Conservation (phyloP, 306 rosid genomes). For the Pueraria montana region DNA sequence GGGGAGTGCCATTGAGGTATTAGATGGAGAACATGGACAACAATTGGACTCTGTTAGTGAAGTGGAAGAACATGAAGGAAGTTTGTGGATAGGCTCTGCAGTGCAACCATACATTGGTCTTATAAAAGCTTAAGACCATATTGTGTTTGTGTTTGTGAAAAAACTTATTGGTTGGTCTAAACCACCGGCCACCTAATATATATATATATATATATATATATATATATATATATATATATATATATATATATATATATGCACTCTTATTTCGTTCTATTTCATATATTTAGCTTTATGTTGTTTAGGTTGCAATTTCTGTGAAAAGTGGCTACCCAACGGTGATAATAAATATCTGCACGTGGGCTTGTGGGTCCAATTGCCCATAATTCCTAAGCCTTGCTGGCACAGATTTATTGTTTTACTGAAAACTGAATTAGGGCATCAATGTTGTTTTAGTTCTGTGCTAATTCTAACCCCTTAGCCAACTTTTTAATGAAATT, state of each 20-base stretch:
- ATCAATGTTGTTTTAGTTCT: constrained; percentile 20
- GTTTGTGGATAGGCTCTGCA: constrained; percentile 68
- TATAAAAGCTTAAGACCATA: constrained; percentile 5
- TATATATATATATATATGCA: too few species aligned
- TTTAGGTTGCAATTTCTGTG: neutral
- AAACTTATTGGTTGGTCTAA: too few species aligned
- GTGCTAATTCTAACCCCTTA: neutral
- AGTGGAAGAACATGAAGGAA: constrained; percentile 58
- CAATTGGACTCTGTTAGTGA: constrained; percentile 63
- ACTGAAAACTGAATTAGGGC: constrained; percentile 5
- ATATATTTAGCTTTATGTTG: neutral
- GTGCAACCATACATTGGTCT: constrained; percentile 56
- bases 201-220: too few species aligned
- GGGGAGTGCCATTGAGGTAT: constrained; percentile 51
- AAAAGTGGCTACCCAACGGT: constrained; percentile 4
- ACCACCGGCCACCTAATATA: too few species aligned
- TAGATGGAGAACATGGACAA: constrained; percentile 58
- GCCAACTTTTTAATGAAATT: constrained; percentile 12
- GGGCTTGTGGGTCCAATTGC: constrained; percentile 26
- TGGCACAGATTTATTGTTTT: constrained; percentile 31
- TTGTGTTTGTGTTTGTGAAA: too few species aligned
- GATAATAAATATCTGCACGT: constrained; percentile 7
- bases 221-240: too few species aligned
- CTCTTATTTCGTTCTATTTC: neutral
- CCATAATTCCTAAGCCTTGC: neutral